Evolutionary conservation across 2,329 filamentous ascomycete genomes (phyloP).

Genomic region (Botrytis deweyae): DNA sequence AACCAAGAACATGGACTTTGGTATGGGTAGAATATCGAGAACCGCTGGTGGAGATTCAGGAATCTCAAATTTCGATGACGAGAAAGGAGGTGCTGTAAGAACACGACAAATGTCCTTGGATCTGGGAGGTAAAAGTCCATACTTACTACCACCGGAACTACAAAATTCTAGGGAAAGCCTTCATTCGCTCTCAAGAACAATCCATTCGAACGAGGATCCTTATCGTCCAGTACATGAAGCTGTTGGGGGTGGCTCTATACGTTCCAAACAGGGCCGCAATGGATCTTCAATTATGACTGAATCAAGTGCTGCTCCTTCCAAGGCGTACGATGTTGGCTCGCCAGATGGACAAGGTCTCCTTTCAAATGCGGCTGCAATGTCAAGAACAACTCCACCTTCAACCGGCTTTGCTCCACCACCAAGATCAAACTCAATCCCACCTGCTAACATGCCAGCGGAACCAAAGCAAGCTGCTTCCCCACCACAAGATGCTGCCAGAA

Average conservation of each 20-base stretch:
- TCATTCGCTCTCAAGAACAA: constrained; percentile 76
- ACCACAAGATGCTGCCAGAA: constrained; percentile 24
- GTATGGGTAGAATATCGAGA: constrained; percentile 58
- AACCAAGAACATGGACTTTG: constrained; percentile 91
- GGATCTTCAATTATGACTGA: constrained; percentile 48
- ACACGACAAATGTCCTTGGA: constrained; percentile 58
- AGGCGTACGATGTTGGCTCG: constrained; percentile 29
- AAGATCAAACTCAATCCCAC: constrained; percentile 45
- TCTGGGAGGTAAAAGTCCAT: constrained; percentile 78
- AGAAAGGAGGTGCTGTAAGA: constrained; percentile 43
- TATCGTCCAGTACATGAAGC: constrained; percentile 67
- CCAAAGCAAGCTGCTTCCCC: constrained; percentile 12
- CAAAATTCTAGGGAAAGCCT: constrained; percentile 82
- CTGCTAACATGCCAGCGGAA: not conserved
- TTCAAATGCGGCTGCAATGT: constrained; percentile 33
- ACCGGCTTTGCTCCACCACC: constrained; percentile 37
- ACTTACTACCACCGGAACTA: constrained; percentile 82
- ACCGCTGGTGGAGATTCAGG: constrained; percentile 8
- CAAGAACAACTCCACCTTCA: constrained; percentile 32
- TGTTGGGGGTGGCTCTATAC: constrained; percentile 54
- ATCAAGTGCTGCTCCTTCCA: constrained; percentile 39
- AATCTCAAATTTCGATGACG: constrained; percentile 19
- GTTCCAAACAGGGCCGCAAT: constrained; percentile 42
- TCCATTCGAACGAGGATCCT: constrained; percentile 76
- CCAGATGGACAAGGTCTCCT: constrained; percentile 30